Base-by-base conservation (phyloP, 2,329 filamentous ascomycete species). In the Paecilomyces variotii region DNA sequence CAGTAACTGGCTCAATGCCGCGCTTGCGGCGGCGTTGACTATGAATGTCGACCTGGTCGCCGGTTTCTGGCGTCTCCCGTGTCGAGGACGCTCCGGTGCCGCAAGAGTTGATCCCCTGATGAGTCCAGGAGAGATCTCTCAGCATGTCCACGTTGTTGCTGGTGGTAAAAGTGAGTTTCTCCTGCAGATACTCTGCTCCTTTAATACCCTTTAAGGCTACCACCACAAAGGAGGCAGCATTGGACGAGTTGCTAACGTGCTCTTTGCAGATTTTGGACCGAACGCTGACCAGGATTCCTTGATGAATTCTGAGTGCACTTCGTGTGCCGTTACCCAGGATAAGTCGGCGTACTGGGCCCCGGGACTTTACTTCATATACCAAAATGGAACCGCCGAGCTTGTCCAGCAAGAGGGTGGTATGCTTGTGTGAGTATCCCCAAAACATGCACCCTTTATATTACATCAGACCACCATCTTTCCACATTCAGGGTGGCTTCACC, bases 11-110 rank as follows among this genome's bases (percentile, higher is more conserved):
- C 26, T 26, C 45, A 56, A 25, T 11, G 39, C 55, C 50, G 55
- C 55, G 14, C n/a, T 52, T 52, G 39, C 32, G 19, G 54, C 39
- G 14, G 53, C 67, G 67, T 69, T 75, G 39, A 70, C 70, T 49
- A 64, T 75, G 59, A 70, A 73, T 19, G 64, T 69, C 3, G 61
- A 63, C 30, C 62, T 67, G 51, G 80, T 79, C 53, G 70, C 82
- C 65, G 91, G 88, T 60, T 96, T 96, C 75, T 96, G 90, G 90
- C 90, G 91, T 70, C 89, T 96, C 82, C 88, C 90, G 67, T 96
- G 91, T 74, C 87, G 84, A 65, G 86, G 85, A 58, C 82, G 83
- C 53, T 79, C 86, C 63, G 89, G 86, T 62, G 72, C 90, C 59
- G 88, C 85, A 55, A 84, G 90, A 59, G 79, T 96, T 49, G 91